Conservation (phyloP, 2,329 filamentous ascomycete genomes). For the Penicillium sp. region DNA sequence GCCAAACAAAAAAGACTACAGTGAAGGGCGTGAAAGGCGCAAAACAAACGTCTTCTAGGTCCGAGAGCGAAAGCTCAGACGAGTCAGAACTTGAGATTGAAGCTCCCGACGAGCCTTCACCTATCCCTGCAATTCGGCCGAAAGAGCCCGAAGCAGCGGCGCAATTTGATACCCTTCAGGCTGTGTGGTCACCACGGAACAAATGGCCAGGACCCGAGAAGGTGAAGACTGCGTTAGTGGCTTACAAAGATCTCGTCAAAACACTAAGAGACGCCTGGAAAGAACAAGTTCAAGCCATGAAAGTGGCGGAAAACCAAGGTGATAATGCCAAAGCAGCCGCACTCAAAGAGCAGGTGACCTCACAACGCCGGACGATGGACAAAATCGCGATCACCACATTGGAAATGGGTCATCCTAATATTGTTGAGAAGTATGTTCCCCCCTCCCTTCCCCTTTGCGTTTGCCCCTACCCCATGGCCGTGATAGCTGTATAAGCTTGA, state of each 20-base stretch:
- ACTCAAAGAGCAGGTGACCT: slow-evolving; percentile 59
- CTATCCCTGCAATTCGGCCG: slow-evolving; percentile 56
- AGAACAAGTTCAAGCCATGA: slow-evolving; percentile 56
- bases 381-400: slow-evolving; percentile 48
- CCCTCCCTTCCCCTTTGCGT: slow-evolving; percentile 5
- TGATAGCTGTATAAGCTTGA: slow-evolving; percentile 37
- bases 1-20: slow-evolving; percentile 14
- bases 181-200: slow-evolving; percentile 61
- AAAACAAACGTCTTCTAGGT: slow-evolving; percentile 35
- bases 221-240: slow-evolving; percentile 57
- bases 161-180: slow-evolving; percentile 62
- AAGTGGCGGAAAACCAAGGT: slow-evolving; percentile 61
- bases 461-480: slow-evolving; percentile 24
- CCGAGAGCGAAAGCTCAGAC: slow-evolving; percentile 53
- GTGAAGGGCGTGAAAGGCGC: slow-evolving; percentile 7
- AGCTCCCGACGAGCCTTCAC: slow-evolving; percentile 56
- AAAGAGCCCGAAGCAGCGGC: slow-evolving; percentile 55
- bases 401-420: slow-evolving; percentile 48
- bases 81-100: slow-evolving; percentile 55
- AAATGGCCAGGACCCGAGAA: slow-evolving; percentile 52
- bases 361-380: slow-evolving; percentile 60
- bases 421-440: slow-evolving; percentile 53
- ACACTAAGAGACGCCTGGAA: slow-evolving; percentile 65
- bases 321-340: slow-evolving; percentile 55
- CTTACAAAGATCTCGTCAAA: slow-evolving; percentile 62